Base-by-base conservation (phyloP, 257 asterid genomes). In the Forsythia suspensa region DNA sequence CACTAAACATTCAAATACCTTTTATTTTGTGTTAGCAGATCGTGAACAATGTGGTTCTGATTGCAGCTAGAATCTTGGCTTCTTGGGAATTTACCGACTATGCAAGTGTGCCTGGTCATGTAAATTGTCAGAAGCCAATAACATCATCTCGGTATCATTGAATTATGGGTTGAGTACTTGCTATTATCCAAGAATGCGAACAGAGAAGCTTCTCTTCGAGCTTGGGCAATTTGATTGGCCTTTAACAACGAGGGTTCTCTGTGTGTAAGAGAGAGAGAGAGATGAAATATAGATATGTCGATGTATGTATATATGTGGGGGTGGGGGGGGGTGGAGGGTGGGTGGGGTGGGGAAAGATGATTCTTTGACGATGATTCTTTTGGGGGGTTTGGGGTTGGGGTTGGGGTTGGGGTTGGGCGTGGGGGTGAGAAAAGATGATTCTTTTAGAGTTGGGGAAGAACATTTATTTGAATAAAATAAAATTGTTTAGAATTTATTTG, bases 171-270 rank as follows among this genome's bases (percentile, higher is more conserved):
- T 29, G 34, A 29, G 34, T 29, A 1, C 34, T 29, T 29, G 34
- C 34, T 29, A 29, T 29, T 29, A 12, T 38, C 69, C 41, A 6
- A n/a, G 29, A 59, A 38, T 29, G 66, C 40, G 3, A 66, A 13
- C 13, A 20, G 75, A 39, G 61, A 48, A 68, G 61, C 79, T 74
- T 80, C 42, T 74, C 57, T 9, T 65, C 8, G 34, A 7, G 61
- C 29, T 75, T 46, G 67, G 79, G 71, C 66, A 59, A 29, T 69
- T 38, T 43, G 85, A 63, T 6, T 9, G 38, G 83, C 79, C 72
- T 77, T 51, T 37, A 41, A 69, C 57, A 12, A 75, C 73, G 20
- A 76, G 55, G 83, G 85, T 82, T 39, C 70, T 65, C 51, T 61
- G 86, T 24, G 24, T 24, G 24, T 24, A 24, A 24, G 24, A 24